phyloP scores from a whole-genome alignment of 768 basidiomycete species.

The Candolleomyces eurysporus region DNA sequence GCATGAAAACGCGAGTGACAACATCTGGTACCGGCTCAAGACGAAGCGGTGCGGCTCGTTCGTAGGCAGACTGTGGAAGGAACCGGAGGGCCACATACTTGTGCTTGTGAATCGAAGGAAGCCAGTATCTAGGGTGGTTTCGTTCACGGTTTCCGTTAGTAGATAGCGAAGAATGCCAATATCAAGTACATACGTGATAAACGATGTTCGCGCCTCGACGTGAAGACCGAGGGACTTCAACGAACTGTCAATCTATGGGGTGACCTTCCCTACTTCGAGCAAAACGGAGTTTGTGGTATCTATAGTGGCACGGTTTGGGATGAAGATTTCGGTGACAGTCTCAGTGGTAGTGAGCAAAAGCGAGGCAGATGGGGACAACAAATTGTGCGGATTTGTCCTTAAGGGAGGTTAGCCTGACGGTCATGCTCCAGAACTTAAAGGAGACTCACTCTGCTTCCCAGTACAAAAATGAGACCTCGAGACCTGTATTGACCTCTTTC shows the following conservation, averaged over 20 bases:
- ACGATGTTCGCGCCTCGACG: constrained; percentile 42
- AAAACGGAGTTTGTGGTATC: constrained; percentile 27
- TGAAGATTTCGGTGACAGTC: background rate
- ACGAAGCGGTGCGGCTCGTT: constrained; percentile 33
- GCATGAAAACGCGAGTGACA: constrained; percentile 45
- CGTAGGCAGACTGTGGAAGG: constrained; percentile 41
- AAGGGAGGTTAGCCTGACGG: background rate
- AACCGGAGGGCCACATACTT: constrained; percentile 42
- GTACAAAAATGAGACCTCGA: constrained; percentile 33
- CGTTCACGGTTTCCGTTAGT: background rate
- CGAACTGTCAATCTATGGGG: constrained; percentile 35
- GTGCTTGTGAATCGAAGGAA: constrained; percentile 40
- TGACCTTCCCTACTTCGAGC: constrained; percentile 24
- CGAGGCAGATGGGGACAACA: constrained; percentile 3
- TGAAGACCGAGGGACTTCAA: constrained; percentile 35
- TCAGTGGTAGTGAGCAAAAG: background rate
- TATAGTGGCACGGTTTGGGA: constrained; percentile 8
- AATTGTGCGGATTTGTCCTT: background rate
- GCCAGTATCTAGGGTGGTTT: constrained; percentile 33
- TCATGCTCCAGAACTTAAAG: too few species aligned
- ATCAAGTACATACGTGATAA: constrained; percentile 37
- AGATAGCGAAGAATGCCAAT: background rate
- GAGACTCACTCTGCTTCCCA: constrained; percentile 39
- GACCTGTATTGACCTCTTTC: constrained; percentile 22
- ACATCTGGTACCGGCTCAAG: constrained; percentile 41